Conservation (phyloP, 169 alveolate species). For the Perkinsus olseni region DNA sequence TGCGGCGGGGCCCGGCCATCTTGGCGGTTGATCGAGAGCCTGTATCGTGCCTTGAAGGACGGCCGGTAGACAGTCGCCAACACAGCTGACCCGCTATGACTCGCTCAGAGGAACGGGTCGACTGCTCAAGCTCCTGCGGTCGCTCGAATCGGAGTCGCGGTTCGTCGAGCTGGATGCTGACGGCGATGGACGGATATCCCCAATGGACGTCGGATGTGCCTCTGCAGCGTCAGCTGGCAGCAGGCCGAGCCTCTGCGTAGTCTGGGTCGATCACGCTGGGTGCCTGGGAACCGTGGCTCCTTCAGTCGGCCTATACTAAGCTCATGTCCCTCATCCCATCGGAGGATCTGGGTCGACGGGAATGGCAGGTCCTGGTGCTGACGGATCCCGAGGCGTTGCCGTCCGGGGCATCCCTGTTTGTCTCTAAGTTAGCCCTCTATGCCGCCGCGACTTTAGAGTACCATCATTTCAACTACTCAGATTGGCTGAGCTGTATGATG, state of each 20-base stretch:
- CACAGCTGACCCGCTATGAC: not conserved
- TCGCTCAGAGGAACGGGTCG: not conserved
- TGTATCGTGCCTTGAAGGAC: not conserved
- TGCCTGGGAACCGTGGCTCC: not conserved
- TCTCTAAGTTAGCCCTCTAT: not conserved
- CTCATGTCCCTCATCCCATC: not conserved
- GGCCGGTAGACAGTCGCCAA: not conserved
- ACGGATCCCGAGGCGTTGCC: not conserved
- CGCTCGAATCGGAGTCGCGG: not conserved
- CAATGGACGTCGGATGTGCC: not conserved
- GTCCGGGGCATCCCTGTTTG: not conserved
- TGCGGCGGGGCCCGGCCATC: not conserved
- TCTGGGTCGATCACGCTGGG: not conserved
- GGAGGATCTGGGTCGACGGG: not conserved
- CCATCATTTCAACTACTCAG: not conserved
- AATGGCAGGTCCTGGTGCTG: not conserved
- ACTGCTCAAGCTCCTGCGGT: not conserved
- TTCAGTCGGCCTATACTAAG: not conserved
- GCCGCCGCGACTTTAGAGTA: not conserved
- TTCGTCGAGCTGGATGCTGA: not conserved
- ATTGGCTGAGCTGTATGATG: not conserved
- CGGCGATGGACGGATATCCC: not conserved
- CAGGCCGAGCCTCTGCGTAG: not conserved
- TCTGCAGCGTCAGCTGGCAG: not conserved
- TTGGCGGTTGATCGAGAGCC: not conserved